A percentile compares a stretch with the other conserved stretches of the same genome.
phyloP scores from a whole-genome alignment of 176 grass and related monocot species.

The Miscanthus lutarioriparius region DNA sequence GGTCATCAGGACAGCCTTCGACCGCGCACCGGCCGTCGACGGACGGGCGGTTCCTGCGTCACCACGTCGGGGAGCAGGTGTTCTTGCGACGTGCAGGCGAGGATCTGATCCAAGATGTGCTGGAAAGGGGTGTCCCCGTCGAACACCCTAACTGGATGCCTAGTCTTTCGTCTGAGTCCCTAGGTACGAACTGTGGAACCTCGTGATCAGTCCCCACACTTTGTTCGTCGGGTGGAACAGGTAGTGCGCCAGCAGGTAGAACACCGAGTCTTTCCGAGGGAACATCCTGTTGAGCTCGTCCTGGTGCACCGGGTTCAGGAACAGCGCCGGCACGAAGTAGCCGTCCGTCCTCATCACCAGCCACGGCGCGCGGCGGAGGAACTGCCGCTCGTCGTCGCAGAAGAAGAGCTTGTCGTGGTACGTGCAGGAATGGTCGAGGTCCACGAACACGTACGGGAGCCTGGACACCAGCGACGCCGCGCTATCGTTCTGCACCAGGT shows the following conservation, averaged over 20 bases:
- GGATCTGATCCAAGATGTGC: slow-evolving; percentile 47
- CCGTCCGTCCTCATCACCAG: slow-evolving; percentile 60
- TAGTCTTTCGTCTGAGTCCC: slow-evolving; percentile 22
- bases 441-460: slow-evolving; percentile 45
- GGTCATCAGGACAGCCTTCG: slow-evolving; percentile 40
- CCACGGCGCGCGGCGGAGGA: slow-evolving; percentile 56
- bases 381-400: slow-evolving; percentile 47
- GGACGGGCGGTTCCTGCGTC: neutral
- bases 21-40: neutral
- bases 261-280: slow-evolving; percentile 52
- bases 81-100: slow-evolving; percentile 41
- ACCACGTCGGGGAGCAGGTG: slow-evolving; percentile 34
- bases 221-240: slow-evolving; percentile 62
- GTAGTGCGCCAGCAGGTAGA: slow-evolving; percentile 56
- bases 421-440: slow-evolving; percentile 35
- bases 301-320: slow-evolving; percentile 50
- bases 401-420: slow-evolving; percentile 59
- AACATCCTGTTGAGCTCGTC: slow-evolving; percentile 56
- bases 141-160: slow-evolving; percentile 67
- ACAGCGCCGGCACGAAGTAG: slow-evolving; percentile 61
- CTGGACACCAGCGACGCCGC: neutral
- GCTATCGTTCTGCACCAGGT: slow-evolving; percentile 11
- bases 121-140: slow-evolving; percentile 47
- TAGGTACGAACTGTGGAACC: slow-evolving; percentile 60
- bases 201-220: slow-evolving; percentile 60